phyloP scores from a whole-genome alignment of 129 eudicot genomes.

The Escallonia rubra region DNA sequence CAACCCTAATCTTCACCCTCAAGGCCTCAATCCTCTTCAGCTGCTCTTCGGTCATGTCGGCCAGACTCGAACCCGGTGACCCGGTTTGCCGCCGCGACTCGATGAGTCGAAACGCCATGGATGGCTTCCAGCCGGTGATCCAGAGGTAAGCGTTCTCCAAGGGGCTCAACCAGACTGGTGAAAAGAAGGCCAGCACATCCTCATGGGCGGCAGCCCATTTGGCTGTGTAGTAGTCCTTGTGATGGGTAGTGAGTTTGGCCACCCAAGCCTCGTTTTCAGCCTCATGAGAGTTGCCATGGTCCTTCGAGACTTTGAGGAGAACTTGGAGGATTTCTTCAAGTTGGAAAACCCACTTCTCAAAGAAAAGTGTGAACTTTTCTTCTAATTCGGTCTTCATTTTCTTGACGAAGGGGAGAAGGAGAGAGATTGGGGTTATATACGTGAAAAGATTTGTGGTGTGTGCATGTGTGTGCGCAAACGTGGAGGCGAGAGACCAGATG shows the following conservation, averaged over 20 bases:
- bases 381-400: constrained; percentile 31
- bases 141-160: constrained; percentile 49
- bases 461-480: neutral
- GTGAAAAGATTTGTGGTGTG: neutral
- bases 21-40: constrained; percentile 37
- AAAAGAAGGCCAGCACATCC: constrained; percentile 53
- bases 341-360: constrained; percentile 58
- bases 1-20: constrained; percentile 42
- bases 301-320: constrained; percentile 11
- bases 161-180: constrained; percentile 56
- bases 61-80: constrained; percentile 11
- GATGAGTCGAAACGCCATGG: constrained; percentile 41
- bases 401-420: neutral
- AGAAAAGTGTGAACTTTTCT: constrained; percentile 41
- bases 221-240: constrained; percentile 58
- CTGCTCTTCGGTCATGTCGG: constrained; percentile 50
- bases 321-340: constrained; percentile 36
- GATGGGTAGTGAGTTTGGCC: constrained; percentile 59
- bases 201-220: constrained; percentile 80
- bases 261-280: constrained; percentile 26
- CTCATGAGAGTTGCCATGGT: constrained; percentile 1
- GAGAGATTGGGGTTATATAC: constrained; percentile 10
- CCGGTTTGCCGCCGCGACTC: constrained; percentile 29
- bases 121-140: constrained; percentile 96
- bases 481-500: constrained; percentile 11